A percentile compares a stretch with the other conserved stretches of the same genome.
Evolutionary conservation across 176 grass and related monocot genomes (phyloP).

Genomic region (Lolium perenne): DNA sequence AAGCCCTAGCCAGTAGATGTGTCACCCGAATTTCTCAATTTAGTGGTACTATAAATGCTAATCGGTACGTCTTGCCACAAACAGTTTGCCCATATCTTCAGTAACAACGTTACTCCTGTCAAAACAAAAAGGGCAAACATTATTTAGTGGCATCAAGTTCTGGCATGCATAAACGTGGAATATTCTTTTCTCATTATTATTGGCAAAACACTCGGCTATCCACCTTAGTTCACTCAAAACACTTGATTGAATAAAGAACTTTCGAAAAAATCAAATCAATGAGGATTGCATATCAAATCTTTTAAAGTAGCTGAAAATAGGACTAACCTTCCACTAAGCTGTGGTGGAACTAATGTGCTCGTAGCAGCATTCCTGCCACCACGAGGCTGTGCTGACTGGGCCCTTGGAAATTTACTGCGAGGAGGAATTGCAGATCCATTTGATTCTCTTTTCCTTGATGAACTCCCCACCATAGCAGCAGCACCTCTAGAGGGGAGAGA

Average conservation of each 20-base stretch:
- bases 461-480: conserved; percentile 47
- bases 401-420: conserved; percentile 68
- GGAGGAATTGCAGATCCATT: conserved; percentile 64
- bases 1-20: neutral
- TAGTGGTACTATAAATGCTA: conserved; percentile 38
- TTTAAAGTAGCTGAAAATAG: neutral
- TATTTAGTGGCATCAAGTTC: neutral
- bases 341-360: conserved; percentile 70
- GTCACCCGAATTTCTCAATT: neutral
- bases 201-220: neutral
- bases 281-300: neutral
- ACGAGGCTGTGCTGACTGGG: conserved; percentile 45
- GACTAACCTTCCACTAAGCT: conserved; percentile 86
- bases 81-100: conserved; percentile 87
- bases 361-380: conserved; percentile 47
- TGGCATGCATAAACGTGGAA: neutral
- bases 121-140: conserved; percentile 24
- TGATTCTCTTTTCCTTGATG: conserved; percentile 84
- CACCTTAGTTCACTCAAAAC: neutral
- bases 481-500: conserved; percentile 45
- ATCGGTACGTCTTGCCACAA: conserved; percentile 72
- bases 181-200: neutral
- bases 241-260: neutral
- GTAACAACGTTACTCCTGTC: conserved; percentile 96
- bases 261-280: neutral